Conservation (phyloP, 352 stramenopile genomes). For the Phytopythium montanum region DNA sequence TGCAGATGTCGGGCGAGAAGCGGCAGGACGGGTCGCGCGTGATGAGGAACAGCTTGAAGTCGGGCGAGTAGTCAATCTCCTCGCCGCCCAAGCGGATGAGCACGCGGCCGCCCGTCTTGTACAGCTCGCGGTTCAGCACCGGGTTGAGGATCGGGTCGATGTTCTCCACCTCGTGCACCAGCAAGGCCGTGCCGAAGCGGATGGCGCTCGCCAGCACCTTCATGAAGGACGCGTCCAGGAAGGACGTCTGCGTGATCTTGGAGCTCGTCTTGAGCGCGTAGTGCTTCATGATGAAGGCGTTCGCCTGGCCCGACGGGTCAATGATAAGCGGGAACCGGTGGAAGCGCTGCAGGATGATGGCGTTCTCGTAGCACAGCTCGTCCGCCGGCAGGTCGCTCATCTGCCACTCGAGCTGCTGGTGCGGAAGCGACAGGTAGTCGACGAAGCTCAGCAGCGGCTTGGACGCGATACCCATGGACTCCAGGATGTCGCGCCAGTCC, state of each 20-base stretch:
- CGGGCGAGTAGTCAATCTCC: constrained; percentile 99
- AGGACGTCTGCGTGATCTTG: constrained; percentile 98
- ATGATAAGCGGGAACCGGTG: constrained; percentile 98
- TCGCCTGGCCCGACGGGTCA: constrained; percentile 97
- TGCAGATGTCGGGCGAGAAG: constrained; percentile 99
- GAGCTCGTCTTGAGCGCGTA: constrained; percentile 89
- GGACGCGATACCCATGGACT: constrained; percentile 89
- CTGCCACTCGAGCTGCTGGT: constrained; percentile 94
- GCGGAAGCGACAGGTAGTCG: constrained; percentile 95
- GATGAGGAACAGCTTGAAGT: constrained; percentile 99
- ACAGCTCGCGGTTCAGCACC: constrained; percentile 98
- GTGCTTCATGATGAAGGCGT: constrained; percentile 98
- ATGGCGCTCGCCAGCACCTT: constrained; percentile 99
- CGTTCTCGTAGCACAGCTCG: constrained; percentile 98
- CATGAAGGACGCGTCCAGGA: constrained; percentile 99
- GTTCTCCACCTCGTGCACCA: constrained; percentile 99
- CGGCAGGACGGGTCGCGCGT: constrained; percentile 96
- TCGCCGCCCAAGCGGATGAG: constrained; percentile 97
- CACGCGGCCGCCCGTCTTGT: constrained; percentile 97
- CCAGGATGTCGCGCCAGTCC: constrained; percentile 94
- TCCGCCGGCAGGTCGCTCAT: constrained; percentile 96
- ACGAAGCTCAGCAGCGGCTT: constrained; percentile 89
- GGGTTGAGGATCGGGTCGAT: constrained; percentile 99
- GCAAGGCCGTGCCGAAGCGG: constrained; percentile 97
- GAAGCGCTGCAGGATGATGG: constrained; percentile 97